Conservation (phyloP, 2,329 filamentous ascomycete genomes). For the Colletotrichum cereale region DNA sequence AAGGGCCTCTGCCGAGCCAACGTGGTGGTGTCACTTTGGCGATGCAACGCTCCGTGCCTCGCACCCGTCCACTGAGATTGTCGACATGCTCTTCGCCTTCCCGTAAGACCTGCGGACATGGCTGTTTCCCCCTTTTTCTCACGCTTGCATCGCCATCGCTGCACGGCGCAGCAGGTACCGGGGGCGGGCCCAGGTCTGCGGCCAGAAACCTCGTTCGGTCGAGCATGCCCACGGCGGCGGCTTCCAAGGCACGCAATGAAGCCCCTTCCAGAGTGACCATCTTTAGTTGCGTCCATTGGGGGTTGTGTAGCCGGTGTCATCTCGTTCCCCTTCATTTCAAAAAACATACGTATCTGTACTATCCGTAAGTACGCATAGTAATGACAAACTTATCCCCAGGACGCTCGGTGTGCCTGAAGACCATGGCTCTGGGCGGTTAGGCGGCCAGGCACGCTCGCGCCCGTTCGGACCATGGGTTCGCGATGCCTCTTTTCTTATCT, state of each 20-base stretch:
- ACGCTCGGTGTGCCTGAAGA: slow-evolving; percentile 19
- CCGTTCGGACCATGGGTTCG: slow-evolving; percentile 35
- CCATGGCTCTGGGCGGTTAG: slow-evolving; percentile 15
- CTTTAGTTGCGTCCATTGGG: slow-evolving; percentile 29
- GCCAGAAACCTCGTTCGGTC: slow-evolving; percentile 8
- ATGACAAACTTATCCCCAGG: slow-evolving; percentile 1
- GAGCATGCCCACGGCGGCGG: slow-evolving; percentile 21
- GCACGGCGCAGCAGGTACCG: slow-evolving; percentile 39
- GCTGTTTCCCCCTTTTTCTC: slow-evolving; percentile 15
- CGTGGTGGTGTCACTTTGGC: slow-evolving; percentile 27
- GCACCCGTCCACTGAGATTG: slow-evolving; percentile 26
- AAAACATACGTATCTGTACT: no score
- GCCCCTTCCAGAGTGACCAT: background rate
- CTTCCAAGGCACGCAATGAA: slow-evolving; percentile 15
- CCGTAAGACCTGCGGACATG: slow-evolving; percentile 20
- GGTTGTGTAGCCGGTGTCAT: slow-evolving; percentile 4
- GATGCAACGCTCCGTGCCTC: slow-evolving; percentile 37
- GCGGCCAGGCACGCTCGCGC: slow-evolving; percentile 4
- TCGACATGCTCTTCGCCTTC: slow-evolving; percentile 14
- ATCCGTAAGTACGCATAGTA: no score
- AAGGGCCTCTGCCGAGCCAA: slow-evolving; percentile 31
- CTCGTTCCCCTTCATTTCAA: slow-evolving; percentile 11
- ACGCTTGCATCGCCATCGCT: slow-evolving; percentile 29
- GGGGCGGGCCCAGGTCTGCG: slow-evolving; percentile 20
- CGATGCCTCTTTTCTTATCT: slow-evolving; percentile 10